Conservation (phyloP, 2,329 filamentous ascomycete genomes). For the Pyrenophora tritici-repentis region DNA sequence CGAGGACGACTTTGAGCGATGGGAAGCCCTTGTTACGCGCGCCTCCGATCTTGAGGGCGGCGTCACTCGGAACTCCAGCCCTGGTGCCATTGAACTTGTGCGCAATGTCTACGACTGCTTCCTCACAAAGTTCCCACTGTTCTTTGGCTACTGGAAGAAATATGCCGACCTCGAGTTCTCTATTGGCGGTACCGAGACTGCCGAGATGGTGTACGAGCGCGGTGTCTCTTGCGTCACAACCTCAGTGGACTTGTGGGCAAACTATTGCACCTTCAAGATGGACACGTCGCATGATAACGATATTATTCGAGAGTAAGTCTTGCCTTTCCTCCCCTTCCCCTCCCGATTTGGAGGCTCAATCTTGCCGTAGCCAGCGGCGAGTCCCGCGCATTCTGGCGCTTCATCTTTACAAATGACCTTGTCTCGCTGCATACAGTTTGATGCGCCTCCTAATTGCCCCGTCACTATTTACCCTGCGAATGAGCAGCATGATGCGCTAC, state of each 20-base stretch:
- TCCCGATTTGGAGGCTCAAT: conserved; percentile 34
- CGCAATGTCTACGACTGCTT: conserved; percentile 91
- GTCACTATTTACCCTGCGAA: conserved; percentile 21
- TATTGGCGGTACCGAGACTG: conserved; percentile 93
- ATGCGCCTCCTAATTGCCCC: conserved; percentile 50
- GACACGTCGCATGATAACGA: conserved; percentile 94
- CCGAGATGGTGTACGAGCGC: conserved; percentile 97
- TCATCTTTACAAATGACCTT: conserved; percentile 26
- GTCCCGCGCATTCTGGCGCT: conserved; percentile 15
- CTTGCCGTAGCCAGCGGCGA: conserved; percentile 33
- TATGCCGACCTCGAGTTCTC: conserved; percentile 98
- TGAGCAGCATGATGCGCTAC: conserved; percentile 12
- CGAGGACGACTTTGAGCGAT: conserved; percentile 88
- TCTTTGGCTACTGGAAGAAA: conserved; percentile 99
- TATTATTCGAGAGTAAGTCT: conserved; percentile 99
- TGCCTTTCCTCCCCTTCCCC: conserved; percentile 31
- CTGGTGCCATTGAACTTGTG: conserved; percentile 85
- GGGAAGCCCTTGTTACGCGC: conserved; percentile 88
- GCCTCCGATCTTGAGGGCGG: conserved; percentile 88
- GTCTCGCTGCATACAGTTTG: conserved; percentile 25
- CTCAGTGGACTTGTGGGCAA: conserved; percentile 95
- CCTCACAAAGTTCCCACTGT: conserved; percentile 88
- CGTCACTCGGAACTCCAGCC: conserved; percentile 94
- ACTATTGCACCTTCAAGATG: conserved; percentile 97
- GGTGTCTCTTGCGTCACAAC: conserved; percentile 90